Conservation (phyloP, 805 yeast species). For the Candida verbasci region DNA sequence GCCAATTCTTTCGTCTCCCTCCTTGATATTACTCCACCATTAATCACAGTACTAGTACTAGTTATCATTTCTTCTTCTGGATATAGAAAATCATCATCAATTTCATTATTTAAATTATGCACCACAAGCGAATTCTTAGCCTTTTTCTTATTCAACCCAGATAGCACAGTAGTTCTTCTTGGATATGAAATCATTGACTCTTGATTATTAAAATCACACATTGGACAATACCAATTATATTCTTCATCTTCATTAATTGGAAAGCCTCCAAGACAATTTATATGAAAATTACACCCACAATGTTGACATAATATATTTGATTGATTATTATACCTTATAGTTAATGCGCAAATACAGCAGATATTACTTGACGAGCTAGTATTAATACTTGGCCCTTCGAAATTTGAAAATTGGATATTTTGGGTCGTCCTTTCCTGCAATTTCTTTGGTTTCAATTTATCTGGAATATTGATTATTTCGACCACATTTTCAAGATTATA, state of each 20-base stretch:
- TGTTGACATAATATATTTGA: conserved; percentile 6
- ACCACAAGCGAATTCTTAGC: conserved; percentile 16
- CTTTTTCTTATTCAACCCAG: background rate
- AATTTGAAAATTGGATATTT: no score
- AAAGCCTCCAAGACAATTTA: conserved; percentile 5
- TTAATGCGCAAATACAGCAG: conserved; percentile 11
- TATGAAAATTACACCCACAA: conserved; percentile 7
- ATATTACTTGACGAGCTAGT: background rate
- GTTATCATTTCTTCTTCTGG: conserved; percentile 9
- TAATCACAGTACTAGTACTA: conserved; percentile 15
- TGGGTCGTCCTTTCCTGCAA: background rate
- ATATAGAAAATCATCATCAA: conserved; percentile 28
- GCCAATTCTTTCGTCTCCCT: conserved; percentile 27
- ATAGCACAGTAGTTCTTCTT: background rate
- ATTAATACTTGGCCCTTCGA: background rate
- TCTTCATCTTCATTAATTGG: conserved; percentile 8
- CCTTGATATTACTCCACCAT: conserved; percentile 37
- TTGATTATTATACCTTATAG: background rate
- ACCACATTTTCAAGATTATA: background rate
- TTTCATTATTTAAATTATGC: conserved; percentile 25
- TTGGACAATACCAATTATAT: conserved; percentile 45
- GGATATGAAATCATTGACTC: conserved; percentile 14
- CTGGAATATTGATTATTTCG: conserved; percentile 17
- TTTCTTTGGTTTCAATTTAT: conserved; percentile 20
- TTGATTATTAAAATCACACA: conserved; percentile 41